Conservation (phyloP, 2,329 filamentous ascomycete genomes). For the Aspergillus sp. region DNA sequence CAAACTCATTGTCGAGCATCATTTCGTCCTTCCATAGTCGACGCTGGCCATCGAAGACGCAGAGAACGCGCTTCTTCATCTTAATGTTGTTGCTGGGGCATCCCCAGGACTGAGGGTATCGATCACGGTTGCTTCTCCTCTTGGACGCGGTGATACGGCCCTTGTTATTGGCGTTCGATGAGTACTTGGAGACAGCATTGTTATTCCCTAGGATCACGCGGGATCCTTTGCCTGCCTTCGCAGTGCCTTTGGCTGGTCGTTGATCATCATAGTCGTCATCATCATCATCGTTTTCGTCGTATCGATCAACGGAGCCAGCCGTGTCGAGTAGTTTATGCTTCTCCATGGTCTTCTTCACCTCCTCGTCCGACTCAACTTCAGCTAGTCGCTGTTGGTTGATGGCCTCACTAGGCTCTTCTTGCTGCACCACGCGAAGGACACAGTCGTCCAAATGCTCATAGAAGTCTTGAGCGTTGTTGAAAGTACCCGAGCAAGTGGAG, state of each 20-base stretch:
- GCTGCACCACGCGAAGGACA: slow-evolving; percentile 63
- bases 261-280: slow-evolving; percentile 56
- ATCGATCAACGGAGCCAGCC: slow-evolving; percentile 53
- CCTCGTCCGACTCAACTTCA: slow-evolving; percentile 60
- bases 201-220: slow-evolving; percentile 52
- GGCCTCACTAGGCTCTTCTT: slow-evolving; percentile 57
- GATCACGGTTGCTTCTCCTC: slow-evolving; percentile 85
- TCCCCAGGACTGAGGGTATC: slow-evolving; percentile 93
- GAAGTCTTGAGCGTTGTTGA: slow-evolving; percentile 88
- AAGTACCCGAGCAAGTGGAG: slow-evolving; percentile 84
- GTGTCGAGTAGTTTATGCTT: slow-evolving; percentile 54
- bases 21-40: slow-evolving; percentile 97
- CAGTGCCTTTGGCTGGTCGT: slow-evolving; percentile 49
- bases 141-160: slow-evolving; percentile 60
- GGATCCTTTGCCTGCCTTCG: slow-evolving; percentile 53
- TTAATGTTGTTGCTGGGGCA: slow-evolving; percentile 91
- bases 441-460: slow-evolving; percentile 88
- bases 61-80: slow-evolving; percentile 95
- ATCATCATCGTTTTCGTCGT: slow-evolving; percentile 50
- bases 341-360: slow-evolving; percentile 58
- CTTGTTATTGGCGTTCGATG: slow-evolving; percentile 58
- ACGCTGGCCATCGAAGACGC: slow-evolving; percentile 84
- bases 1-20: slow-evolving; percentile 94
- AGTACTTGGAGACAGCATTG: slow-evolving; percentile 43
- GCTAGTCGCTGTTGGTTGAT: slow-evolving; percentile 57